Percentiles rank a stretch among this genome's conserved stretches.
phyloP scores from a whole-genome alignment of 768 basidiomycete genomes.

The Termitomyces titanicus region DNA sequence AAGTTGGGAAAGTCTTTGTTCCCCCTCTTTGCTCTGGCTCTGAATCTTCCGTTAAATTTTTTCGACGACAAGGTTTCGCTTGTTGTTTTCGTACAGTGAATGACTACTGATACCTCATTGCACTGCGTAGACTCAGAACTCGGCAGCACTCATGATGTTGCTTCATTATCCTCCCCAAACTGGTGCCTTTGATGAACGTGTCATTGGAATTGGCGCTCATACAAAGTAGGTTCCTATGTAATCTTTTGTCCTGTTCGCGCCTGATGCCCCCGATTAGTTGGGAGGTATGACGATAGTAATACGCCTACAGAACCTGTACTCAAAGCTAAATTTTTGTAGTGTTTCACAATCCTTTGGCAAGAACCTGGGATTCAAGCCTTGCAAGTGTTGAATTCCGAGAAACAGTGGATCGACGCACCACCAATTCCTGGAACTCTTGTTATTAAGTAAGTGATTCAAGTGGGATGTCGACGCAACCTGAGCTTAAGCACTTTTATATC shows the following conservation, averaged over 20 bases:
- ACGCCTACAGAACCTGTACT: background rate
- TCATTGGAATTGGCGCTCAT: conserved; percentile 75
- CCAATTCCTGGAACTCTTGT: conserved; percentile 81
- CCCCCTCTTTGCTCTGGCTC: conserved; percentile 80
- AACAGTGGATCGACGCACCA: conserved; percentile 79
- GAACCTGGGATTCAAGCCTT: conserved; percentile 69
- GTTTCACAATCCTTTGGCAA: conserved; percentile 86
- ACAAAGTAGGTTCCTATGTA: conserved; percentile 47
- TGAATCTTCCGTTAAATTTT: conserved; percentile 69
- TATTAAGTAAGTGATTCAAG: conserved; percentile 60
- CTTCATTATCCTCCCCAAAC: conserved; percentile 73
- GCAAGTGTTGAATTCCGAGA: conserved; percentile 75
- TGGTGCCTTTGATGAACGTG: conserved; percentile 39
- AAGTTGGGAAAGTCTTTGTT: conserved; percentile 63
- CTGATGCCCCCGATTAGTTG: conserved; percentile 31
- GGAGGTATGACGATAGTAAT: conserved; percentile 33
- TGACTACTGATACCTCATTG: background rate
- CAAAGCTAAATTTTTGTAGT: conserved; percentile 37
- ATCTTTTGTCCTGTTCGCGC: background rate
- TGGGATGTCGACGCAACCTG: background rate
- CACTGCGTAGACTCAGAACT: conserved; percentile 55
- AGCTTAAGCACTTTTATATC: background rate
- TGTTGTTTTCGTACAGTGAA: background rate
- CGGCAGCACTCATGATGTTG: conserved; percentile 81
- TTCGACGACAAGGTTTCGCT: conserved; percentile 72